These are phyloP conservation scores for Kodamaea ohmeri DNA, from an alignment of 1,139 yeast species.

Conservation along the genomic window DNA sequence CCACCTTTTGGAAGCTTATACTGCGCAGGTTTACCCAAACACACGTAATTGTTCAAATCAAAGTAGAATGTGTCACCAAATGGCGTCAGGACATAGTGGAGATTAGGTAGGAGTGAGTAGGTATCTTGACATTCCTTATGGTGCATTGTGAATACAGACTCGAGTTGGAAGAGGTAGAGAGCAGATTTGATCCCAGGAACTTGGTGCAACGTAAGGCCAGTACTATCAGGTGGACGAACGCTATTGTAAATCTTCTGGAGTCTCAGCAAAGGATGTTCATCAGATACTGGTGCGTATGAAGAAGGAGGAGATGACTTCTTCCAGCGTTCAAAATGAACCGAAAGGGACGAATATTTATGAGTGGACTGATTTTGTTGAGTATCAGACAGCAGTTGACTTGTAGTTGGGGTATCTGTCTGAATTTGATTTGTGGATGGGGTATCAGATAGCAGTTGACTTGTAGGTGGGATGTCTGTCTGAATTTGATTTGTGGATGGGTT, in stretches of 20 bases:
- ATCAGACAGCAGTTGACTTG: too few relatives aligned
- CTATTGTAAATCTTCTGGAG: slow-evolving; percentile 3
- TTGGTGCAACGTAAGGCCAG: neutral
- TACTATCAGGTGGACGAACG: slow-evolving; percentile 1
- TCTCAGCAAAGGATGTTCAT: neutral
- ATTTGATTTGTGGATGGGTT: too few relatives aligned
- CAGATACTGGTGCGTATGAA: neutral
- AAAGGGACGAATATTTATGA: too few relatives aligned
- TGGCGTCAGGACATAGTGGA: slow-evolving; percentile 31
- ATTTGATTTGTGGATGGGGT: too few relatives aligned
- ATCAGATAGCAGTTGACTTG: too few relatives aligned
- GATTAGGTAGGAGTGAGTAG: slow-evolving; percentile 42
- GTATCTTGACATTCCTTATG: slow-evolving; percentile 44
- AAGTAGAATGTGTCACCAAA: slow-evolving; percentile 24
- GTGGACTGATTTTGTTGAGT: too few relatives aligned
- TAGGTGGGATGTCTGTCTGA: too few relatives aligned
- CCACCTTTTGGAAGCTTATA: slow-evolving; percentile 60
- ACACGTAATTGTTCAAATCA: slow-evolving; percentile 29
- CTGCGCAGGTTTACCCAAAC: slow-evolving; percentile 35
- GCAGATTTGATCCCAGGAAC: slow-evolving; percentile 50
- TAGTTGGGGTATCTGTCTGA: too few relatives aligned
- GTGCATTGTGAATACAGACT: slow-evolving; percentile 58
- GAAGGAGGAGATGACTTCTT: neutral
- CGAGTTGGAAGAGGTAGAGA: slow-evolving; percentile 56
- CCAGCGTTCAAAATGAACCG: neutral